Evolutionary conservation across 352 stramenopile species (phyloP), one percentile per base, ranked within the genome.

Genomic region (Globisporangium alternatum): DNA sequence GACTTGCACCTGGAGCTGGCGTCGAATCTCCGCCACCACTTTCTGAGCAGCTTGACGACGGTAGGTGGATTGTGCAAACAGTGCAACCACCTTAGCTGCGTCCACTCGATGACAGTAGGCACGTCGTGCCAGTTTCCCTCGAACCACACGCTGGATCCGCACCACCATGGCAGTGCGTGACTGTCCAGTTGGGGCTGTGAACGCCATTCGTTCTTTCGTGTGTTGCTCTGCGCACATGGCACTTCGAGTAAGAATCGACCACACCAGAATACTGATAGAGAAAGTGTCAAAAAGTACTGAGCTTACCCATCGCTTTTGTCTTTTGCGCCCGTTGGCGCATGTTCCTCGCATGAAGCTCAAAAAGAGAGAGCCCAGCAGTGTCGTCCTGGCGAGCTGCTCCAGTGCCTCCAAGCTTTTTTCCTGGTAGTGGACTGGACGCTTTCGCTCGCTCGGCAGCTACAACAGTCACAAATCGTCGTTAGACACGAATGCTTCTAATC

Each of bases 91-190:
- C 33, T 68, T 60, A 0, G 75, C 73, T 35, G 66, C 69, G 21
- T 68, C 53, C 19, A 69, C 13, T 41, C 71, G 73, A 8, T 65
- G 56, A 41, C 5, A 63, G 59, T 83, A 86, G 3, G 25, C 55
- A 22, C 66, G 47, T 6, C 76, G 78, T n/a, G 75, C 78, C 15
- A 75, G 61, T 3, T 64, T 70, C 10, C 78, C 75, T 54, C 78
- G 74, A n/a, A 74, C 60, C 28, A 58, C 53, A 7, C 69, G 77
- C 49, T 86, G 77, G 64, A 88, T 83, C 3, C 66, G 67, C 37
- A 65, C 68, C 6, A 71, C 79, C 79, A 89, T 83, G 2, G 76
- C 59, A 33, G 75, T 74, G 44, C 81, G 75, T 0, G 63, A 66
- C 56, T 74, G 62, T 15, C 62, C 62, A 21, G 48, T 49, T 30